phyloP scores from a whole-genome alignment of 345 rosid species.

The Garcia nutans region DNA sequence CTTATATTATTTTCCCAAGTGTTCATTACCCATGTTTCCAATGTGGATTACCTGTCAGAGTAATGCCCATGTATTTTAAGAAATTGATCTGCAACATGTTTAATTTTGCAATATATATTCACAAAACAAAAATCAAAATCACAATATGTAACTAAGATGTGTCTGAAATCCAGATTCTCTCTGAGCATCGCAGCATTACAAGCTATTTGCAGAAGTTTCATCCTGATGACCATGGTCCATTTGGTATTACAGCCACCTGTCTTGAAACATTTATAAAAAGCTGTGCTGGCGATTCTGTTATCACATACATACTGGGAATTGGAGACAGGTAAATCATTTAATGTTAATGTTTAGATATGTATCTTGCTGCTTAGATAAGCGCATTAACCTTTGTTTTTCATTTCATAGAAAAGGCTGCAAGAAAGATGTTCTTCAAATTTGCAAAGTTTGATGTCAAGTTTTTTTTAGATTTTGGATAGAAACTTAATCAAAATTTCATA shows the following conservation, averaged over 20 bases:
- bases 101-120: background rate
- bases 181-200: slow-evolving; percentile 89
- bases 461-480: background rate
- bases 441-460: background rate
- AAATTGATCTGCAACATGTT: background rate
- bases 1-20: background rate
- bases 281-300: slow-evolving; percentile 98
- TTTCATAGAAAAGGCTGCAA: background rate
- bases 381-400: background rate
- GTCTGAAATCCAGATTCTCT: slow-evolving; percentile 61
- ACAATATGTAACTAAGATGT: slow-evolving; percentile 11
- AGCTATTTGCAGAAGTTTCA: slow-evolving; percentile 95
- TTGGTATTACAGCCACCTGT: slow-evolving; percentile 90
- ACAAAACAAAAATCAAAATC: background rate
- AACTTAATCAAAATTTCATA: background rate
- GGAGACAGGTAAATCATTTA: slow-evolving; percentile 75
- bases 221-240: slow-evolving; percentile 94
- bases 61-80: background rate
- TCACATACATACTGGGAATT: slow-evolving; percentile 92
- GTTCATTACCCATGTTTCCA: background rate
- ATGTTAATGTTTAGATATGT: slow-evolving; percentile 1
- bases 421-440: background rate
- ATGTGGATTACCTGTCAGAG: background rate
- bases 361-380: background rate
- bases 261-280: slow-evolving; percentile 97